Conservation (phyloP, 1,284 basidiomycete genomes). For the Marasmius fiardii region DNA sequence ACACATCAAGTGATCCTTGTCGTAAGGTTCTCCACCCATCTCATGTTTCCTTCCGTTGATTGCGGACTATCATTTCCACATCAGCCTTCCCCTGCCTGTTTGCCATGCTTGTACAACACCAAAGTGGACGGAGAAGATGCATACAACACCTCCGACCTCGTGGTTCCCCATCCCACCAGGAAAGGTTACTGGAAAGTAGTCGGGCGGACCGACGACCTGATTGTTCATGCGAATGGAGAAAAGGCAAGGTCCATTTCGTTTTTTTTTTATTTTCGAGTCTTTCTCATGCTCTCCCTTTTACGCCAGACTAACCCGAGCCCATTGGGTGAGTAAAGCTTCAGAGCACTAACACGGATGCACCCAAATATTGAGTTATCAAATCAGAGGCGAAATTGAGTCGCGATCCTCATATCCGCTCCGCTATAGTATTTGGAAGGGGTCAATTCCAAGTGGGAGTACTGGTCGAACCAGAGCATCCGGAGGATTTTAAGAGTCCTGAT, state of each 20-base stretch:
- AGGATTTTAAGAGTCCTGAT: conserved; percentile 22
- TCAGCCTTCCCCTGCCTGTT: conserved; percentile 2
- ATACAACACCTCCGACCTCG: conserved; percentile 37
- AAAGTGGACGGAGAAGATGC: conserved; percentile 20
- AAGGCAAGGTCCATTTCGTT: conserved; percentile 33
- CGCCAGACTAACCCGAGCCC: conserved; percentile 33
- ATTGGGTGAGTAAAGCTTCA: conserved; percentile 22
- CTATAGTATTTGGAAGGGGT: conserved; percentile 29
- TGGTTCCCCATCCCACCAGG: conserved; percentile 42
- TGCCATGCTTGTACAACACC: conserved; percentile 17
- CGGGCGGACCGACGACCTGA: conserved; percentile 49
- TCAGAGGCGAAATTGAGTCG: conserved; percentile 11
- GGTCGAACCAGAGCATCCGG: conserved; percentile 22
- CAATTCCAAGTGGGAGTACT: conserved; percentile 28
- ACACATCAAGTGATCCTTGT: conserved; percentile 18
- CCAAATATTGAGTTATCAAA: no score
- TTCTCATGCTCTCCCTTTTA: not conserved
- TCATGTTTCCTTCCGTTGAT: no score
- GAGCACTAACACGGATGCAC: conserved; percentile 19
- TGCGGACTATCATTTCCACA: no score
- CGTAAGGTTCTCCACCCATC: conserved; percentile 10
- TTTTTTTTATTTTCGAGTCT: not conserved
- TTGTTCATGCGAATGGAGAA: conserved; percentile 49
- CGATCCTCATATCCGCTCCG: conserved; percentile 20
- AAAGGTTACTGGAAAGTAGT: conserved; percentile 39